Percentiles rank a stretch among this genome's conserved stretches.
These are phyloP conservation scores for Solanum hybrid DNA, from an alignment of 305 asterid genomes.

Conservation along the genomic window DNA sequence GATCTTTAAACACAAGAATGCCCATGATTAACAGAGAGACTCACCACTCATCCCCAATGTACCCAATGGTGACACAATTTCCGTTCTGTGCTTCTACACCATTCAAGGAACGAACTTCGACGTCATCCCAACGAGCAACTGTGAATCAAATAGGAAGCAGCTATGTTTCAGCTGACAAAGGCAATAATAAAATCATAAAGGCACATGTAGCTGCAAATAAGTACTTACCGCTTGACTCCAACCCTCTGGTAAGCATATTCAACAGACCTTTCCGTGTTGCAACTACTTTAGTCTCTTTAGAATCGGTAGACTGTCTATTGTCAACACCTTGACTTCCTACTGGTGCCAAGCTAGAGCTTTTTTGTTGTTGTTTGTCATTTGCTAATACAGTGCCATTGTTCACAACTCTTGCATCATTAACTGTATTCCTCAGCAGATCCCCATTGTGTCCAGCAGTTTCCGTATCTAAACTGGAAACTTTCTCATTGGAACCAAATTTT, in stretches of 20 bases:
- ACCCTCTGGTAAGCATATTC: slow-evolving; percentile 55
- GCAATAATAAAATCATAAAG: not conserved
- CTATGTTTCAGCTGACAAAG: not conserved
- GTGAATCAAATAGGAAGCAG: slow-evolving; percentile 13
- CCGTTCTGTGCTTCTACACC: slow-evolving; percentile 22
- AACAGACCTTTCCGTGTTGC: slow-evolving; percentile 27
- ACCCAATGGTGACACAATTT: slow-evolving; percentile 46
- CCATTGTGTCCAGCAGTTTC: slow-evolving; percentile 14
- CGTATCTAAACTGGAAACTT: slow-evolving; percentile 12
- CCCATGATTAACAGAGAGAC: slow-evolving; percentile 13
- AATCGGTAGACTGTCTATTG: slow-evolving; percentile 1
- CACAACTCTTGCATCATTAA: slow-evolving; percentile 27
- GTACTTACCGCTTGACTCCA: slow-evolving; percentile 55
- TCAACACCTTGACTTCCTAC: slow-evolving; percentile 4
- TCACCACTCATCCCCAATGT: slow-evolving; percentile 87
- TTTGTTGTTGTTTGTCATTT: slow-evolving; percentile 21
- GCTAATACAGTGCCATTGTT: slow-evolving; percentile 21
- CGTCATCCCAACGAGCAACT: slow-evolving; percentile 82
- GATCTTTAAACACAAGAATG: not conserved
- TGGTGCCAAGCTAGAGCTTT: not conserved
- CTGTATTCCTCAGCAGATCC: slow-evolving; percentile 10
- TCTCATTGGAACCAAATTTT: slow-evolving; percentile 18
- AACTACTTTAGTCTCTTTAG: slow-evolving; percentile 18
- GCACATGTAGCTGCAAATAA: not conserved
- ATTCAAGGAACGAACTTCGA: slow-evolving; percentile 24